Evolutionary conservation across 2,329 filamentous ascomycete genomes (phyloP), one percentile per base, ranked within the genome.

Genomic region (Dendrostoma leiphaemia): DNA sequence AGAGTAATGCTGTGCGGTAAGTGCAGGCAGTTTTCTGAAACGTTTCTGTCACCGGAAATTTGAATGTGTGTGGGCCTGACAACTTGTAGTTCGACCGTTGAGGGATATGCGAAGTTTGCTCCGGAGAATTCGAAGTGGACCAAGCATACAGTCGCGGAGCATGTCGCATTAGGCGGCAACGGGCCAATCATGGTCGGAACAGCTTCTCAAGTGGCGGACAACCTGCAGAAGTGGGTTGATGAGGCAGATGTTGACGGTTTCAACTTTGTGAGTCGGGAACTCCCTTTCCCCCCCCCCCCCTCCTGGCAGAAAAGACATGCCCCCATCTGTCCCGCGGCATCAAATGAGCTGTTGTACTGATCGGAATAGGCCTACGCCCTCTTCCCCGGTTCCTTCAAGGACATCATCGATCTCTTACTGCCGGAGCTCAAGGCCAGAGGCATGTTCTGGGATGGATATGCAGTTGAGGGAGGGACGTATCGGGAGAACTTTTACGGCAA

Each of bases 181-280:
- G 85, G 86, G 0, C 81, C 85, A 0, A 77, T 84, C 0, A 67
- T 84, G 3, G 82, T 90, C 0, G 87, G 88, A 0, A 89, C 84
- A 0, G 73, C 86, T 0, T 67, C 75, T 15, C 80, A 83, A 59
- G 85, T 90, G 1, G 87, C 84, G 0, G 86, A 90, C 64, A 77
- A 80, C 40, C 74, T 91, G 53, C 84, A 90, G 68, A 69, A 74
- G 1, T 90, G 87, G 86, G 74, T 89, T 0, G 63, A 73, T 6
- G 86, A 89, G 65, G 85, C 84, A 0, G 87, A 89, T 60, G 79
- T 90, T 1, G 87, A 90, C 63, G 87, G 87, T 0, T 91, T 91
- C 69, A 91, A 91, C 64, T 78, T 90, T 65, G 85, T 64, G 47
- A 54, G 62, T 59, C n/a, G 37, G 23, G 28, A n/a, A n/a, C 8